Evolutionary conservation across 495 filamentous ascomycete genomes (phyloP).

Genomic region (Aspergillus heteromorphus): DNA sequence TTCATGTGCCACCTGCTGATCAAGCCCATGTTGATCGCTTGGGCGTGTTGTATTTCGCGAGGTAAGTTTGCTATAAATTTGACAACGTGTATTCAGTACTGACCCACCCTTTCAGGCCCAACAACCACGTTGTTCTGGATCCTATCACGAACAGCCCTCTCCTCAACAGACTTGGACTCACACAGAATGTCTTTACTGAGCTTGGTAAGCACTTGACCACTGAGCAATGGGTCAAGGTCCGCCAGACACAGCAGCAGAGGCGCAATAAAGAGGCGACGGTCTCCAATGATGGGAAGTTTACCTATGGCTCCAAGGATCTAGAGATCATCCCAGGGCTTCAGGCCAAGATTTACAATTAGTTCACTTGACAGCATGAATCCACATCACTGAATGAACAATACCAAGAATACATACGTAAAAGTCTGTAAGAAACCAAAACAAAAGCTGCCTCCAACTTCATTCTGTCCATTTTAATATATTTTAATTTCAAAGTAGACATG

Average conservation of each 20-base stretch:
- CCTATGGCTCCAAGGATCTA: conserved; percentile 36
- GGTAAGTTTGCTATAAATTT: conserved; percentile 10
- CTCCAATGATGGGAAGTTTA: conserved; percentile 30
- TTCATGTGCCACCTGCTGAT: conserved; percentile 44
- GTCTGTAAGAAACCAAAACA: too few relatives aligned
- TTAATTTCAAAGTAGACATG: too few relatives aligned
- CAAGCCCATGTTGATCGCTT: conserved; percentile 48
- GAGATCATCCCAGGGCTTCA: conserved; percentile 45
- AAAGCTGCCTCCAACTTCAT: too few relatives aligned
- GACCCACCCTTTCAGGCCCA: conserved; percentile 18
- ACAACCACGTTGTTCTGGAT: conserved; percentile 35
- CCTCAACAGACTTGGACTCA: conserved; percentile 37
- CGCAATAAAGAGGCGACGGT: conserved; percentile 37
- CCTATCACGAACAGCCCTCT: conserved; percentile 39
- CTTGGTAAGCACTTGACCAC: conserved; percentile 29
- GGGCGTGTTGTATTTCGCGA: conserved; percentile 44
- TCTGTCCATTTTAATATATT: too few relatives aligned
- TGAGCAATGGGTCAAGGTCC: conserved; percentile 32
- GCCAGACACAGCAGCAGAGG: conserved; percentile 40
- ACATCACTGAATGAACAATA: too few relatives aligned
- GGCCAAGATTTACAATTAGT: conserved; percentile 40
- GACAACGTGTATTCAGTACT: neutral
- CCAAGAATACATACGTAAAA: too few relatives aligned
- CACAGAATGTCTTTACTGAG: conserved; percentile 27
- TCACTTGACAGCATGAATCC: too few relatives aligned